Evolutionary conservation across 495 filamentous ascomycete species (phyloP), one percentile per base, ranked within the genome.

Genomic region (Aspergillus nanangensis): DNA sequence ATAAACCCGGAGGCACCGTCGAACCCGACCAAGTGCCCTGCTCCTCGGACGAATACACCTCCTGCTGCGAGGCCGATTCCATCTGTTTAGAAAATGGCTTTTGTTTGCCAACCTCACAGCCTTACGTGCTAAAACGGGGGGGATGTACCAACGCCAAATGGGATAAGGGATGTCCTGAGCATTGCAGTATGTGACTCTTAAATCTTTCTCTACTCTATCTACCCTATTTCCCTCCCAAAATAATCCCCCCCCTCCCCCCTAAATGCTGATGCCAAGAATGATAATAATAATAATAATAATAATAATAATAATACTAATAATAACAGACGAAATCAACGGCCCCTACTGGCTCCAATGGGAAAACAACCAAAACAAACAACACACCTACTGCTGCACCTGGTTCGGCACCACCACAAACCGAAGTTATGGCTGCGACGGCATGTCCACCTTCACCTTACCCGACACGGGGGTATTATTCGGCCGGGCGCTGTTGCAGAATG

Each of bases 1-100:
- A 32, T 4, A 2, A 2, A 1, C 39, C 35, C 17, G n/a, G 14
- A 25, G 36, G 29, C 31, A 24, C 19, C 31, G 11, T 41, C 22
- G 41, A 40, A n/a, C 14, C 22, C 1, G 20, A 40, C 8, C 31
- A 39, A 34, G 23, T 60, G 10, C 38, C 38, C 17, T 41, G 38
- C 38, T 5, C 38, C 13, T 41, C 38, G 1, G 17, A 24, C 5
- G 38, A 41, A 41, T 8, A 20, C 21, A 22, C 38, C 3, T n/a
- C 38, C 8, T 41, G 38, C 15, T 41, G 38, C 38, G 25, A 41
- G 17, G 5, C 2, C 19, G 15, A 23, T 23, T 41, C 38, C 21
- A 3, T 41, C 3, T 41, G 38, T 41, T 10, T 41, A 5, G 10
- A 41, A 4, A 41, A 41, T 23, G 38, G 38, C 7, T 41, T 41